Conservation (phyloP, 139 green algal genomes). For the Trebouxia sp. region DNA sequence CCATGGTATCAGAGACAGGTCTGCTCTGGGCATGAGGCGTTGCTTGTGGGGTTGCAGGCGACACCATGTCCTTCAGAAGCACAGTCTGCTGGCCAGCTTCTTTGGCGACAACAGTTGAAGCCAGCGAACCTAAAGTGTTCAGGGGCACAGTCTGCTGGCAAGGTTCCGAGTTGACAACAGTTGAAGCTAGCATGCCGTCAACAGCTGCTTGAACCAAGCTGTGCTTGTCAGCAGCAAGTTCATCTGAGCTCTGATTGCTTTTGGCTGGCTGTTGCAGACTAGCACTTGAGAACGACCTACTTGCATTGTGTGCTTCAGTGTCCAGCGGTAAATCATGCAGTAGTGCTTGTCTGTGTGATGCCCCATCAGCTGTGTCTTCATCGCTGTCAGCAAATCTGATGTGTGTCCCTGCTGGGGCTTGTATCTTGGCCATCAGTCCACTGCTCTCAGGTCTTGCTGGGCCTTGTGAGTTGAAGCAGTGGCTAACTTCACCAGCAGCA, state of each 20-base stretch:
- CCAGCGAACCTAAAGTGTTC: too few relatives aligned
- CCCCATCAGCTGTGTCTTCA: not conserved
- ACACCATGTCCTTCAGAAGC: not conserved
- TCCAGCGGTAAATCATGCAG: not conserved
- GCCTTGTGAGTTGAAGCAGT: not conserved
- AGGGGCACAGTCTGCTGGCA: not conserved
- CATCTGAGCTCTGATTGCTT: not conserved
- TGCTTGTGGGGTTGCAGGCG: too few relatives aligned
- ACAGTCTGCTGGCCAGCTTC: not conserved
- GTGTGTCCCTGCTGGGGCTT: not conserved
- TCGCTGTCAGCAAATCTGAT: not conserved
- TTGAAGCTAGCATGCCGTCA: not conserved
- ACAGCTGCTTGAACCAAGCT: not conserved
- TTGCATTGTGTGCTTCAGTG: not conserved
- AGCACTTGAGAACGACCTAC: not conserved
- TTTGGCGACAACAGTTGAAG: not conserved
- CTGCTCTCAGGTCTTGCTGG: not conserved
- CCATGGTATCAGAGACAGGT: too few relatives aligned
- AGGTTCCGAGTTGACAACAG: not conserved
- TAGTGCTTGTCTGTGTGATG: not conserved
- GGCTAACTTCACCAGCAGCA: not conserved
- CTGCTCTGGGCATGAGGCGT: too few relatives aligned
- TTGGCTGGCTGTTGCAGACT: not conserved
- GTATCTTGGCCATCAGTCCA: not conserved
- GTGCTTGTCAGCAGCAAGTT: not conserved